A percentile compares a stretch with the other conserved stretches of the same genome.
These are phyloP conservation scores for Bimuria novae-zelandiae DNA, from an alignment of 2,329 filamentous ascomycete genomes.

Conservation along the genomic window DNA sequence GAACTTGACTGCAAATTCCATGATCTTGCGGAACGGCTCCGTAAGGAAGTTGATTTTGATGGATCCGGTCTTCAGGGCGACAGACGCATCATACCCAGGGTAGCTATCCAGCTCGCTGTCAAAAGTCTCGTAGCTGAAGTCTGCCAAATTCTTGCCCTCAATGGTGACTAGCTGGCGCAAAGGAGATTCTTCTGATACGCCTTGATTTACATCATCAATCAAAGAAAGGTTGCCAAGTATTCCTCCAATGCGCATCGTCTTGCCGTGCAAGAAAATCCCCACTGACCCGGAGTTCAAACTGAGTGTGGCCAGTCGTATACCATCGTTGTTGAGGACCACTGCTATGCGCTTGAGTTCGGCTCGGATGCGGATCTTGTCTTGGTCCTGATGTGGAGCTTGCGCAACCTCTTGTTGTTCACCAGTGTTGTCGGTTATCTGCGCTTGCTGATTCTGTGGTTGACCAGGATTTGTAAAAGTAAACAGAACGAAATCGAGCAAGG, in stretches of 20 bases:
- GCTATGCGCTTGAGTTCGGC: slow-evolving; percentile 91
- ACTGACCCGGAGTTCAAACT: slow-evolving; percentile 92
- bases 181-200: slow-evolving; percentile 78
- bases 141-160: slow-evolving; percentile 90
- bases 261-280: slow-evolving; percentile 83
- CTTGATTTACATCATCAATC: slow-evolving; percentile 91
- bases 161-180: slow-evolving; percentile 90
- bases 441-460: slow-evolving; percentile 48
- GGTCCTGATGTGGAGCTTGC: slow-evolving; percentile 49
- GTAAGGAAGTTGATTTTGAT: slow-evolving; percentile 97
- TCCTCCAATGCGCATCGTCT: slow-evolving; percentile 84
- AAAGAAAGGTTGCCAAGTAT: slow-evolving; percentile 86
- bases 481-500: slow-evolving; percentile 89
- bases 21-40: slow-evolving; percentile 96
- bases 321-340: slow-evolving; percentile 95
- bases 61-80: slow-evolving; percentile 88
- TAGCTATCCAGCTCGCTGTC: slow-evolving; percentile 76
- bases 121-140: slow-evolving; percentile 97
- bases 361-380: slow-evolving; percentile 88
- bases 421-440: slow-evolving; percentile 34
- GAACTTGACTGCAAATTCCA: slow-evolving; percentile 97
- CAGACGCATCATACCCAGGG: slow-evolving; percentile 91
- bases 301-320: slow-evolving; percentile 88
- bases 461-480: slow-evolving; percentile 80
- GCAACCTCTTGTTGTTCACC: slow-evolving; percentile 43